Base-by-base conservation (phyloP, 805 yeast genomes). In the Wickerhamiella brachini region DNA sequence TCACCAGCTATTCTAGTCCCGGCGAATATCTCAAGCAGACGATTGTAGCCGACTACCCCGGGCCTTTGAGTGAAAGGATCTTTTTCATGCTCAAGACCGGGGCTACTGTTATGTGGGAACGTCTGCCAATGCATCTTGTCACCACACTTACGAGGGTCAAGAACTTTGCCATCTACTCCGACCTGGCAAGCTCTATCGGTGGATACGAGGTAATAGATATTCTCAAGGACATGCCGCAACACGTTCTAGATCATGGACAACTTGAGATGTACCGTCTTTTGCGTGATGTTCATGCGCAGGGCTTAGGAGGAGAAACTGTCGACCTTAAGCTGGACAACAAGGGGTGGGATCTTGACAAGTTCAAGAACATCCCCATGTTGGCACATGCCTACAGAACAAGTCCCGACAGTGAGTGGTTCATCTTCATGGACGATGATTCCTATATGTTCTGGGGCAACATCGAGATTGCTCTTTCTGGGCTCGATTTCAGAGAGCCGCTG, bases 321-420 rank as follows among this genome's bases (percentile, higher is more conserved):
- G 44, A 44, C 12, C 54, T 50, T 15, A 50, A 52, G 22, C 62
- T 53, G 47, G 47, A 54, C 54, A 50, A 53, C 38, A 53, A 51
- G 5, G 62, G 62, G 31, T 67, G 70, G 69, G 56, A 55, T n/a
- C 55, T 56, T 7, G 72, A 68, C 54, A 59, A 61, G 52, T 68
- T 56, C 59, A 68, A 68, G 56, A 66, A 64, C 51, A 20, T 68
- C 17, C 71, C 71, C n/a, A 64, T 65, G 68, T 58, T 68, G 18
- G 53, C 56, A 6, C 68, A 69, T 48, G 72, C 71, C 8, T 68
- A 53, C 53, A 49, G 53, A 2, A 52, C 52, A 34, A 59, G 62
- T n/a, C 42, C 42, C 6, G 65, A 66, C 44, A 17, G 21, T 5
- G 21, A 38, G 15, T 68, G 72, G 72, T 68, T 60, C 51, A 57